Evolutionary conservation across 2,329 filamentous ascomycete species (phyloP).

Genomic region (Aspergillus viridinutans): DNA sequence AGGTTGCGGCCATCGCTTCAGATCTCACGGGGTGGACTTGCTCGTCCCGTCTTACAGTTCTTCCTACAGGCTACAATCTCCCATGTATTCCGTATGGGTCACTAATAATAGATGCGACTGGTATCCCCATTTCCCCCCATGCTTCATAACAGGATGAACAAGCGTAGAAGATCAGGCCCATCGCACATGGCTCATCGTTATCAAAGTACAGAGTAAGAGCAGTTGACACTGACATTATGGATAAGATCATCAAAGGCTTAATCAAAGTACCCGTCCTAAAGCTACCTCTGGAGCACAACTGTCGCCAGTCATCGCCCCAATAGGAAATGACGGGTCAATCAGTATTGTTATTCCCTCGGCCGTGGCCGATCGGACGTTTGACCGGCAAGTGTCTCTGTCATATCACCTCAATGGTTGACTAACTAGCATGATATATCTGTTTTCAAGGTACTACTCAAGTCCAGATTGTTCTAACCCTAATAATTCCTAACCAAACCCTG

Average conservation of each 20-base stretch:
- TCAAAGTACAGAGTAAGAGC: not conserved
- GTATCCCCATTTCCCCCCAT: not conserved
- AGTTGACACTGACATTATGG: not conserved
- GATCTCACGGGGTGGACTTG: slow-evolving; percentile 1
- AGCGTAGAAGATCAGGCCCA: slow-evolving; percentile 8
- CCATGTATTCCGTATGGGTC: not conserved
- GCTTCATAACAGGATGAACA: slow-evolving; percentile 9
- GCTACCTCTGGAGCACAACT: not conserved
- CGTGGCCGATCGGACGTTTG: not conserved
- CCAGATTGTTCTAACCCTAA: not conserved
- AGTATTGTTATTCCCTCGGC: not conserved
- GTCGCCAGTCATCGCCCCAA: not conserved
- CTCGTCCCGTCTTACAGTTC: not conserved
- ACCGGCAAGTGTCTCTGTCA: not conserved
- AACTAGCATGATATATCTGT: no score
- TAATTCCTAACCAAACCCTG: not conserved
- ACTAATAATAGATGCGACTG: not conserved
- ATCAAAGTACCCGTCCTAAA: not conserved
- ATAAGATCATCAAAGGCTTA: not conserved
- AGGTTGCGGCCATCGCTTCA: not conserved
- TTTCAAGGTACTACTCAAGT: not conserved
- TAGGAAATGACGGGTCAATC: not conserved
- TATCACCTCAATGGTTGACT: no score
- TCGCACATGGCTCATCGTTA: slow-evolving; percentile 5
- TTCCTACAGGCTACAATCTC: not conserved